These are phyloP conservation scores for Vitis labrusca DNA, from an alignment of 164 flowering plant species.

Conservation along the genomic window DNA sequence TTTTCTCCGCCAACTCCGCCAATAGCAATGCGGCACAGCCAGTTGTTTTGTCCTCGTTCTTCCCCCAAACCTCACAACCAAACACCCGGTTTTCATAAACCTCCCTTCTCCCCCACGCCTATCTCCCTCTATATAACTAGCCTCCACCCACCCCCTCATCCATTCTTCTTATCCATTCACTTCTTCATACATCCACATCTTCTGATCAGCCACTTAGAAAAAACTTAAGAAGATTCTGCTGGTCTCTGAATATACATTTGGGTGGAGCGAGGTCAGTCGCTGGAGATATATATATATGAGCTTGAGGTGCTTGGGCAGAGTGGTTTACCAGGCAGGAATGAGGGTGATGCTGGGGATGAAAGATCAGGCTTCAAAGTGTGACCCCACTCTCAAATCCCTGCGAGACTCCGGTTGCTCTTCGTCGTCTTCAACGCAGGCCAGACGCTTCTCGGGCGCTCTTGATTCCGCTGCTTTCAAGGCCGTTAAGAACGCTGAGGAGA, in stretches of 20 bases:
- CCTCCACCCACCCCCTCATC: background rate
- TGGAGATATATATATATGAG: conserved; percentile 17
- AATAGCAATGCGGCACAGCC: background rate
- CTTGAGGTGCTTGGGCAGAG: conserved; percentile 35
- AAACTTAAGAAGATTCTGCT: too few species aligned
- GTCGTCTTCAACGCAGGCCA: conserved; percentile 35
- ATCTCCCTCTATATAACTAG: background rate
- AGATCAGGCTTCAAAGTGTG: conserved; percentile 45
- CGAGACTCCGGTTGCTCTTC: conserved; percentile 34
- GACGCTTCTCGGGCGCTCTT: conserved; percentile 26
- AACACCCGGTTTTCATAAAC: background rate
- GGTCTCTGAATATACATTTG: too few species aligned
- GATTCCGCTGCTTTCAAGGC: conserved; percentile 21
- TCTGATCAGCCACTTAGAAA: too few species aligned
- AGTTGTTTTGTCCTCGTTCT: conserved; percentile 6
- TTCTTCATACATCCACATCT: too few species aligned
- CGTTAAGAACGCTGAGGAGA: conserved; percentile 15
- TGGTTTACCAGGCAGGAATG: conserved; percentile 29
- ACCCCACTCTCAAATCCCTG: conserved; percentile 28
- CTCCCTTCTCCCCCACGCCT: background rate
- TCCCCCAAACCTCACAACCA: too few species aligned
- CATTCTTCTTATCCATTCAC: background rate
- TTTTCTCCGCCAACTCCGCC: conserved; percentile 6
- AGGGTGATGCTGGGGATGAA: conserved; percentile 42
- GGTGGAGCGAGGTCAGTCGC: too few species aligned